Evolutionary conservation across 2,329 filamentous ascomycete genomes (phyloP), one percentile per base, ranked within the genome.

Genomic region (Colletotrichum costaricense): DNA sequence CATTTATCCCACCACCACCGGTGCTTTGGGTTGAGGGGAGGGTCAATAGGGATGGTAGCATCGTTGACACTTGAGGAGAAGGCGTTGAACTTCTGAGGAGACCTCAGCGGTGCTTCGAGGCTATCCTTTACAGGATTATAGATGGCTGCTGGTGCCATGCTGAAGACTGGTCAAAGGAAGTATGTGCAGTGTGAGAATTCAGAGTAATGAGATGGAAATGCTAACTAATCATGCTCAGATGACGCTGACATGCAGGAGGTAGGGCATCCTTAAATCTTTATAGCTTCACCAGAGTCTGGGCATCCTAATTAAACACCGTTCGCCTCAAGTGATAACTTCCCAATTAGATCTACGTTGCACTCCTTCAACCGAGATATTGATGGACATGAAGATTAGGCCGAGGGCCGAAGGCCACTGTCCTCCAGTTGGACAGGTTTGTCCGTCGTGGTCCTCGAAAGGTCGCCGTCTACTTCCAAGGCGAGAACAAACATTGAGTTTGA

Each of bases 1-100:
- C 58, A 72, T 57, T 59, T 58, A 19, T 72, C 65, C 65, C 69
- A 72, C 69, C 69, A 69, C 65, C 65, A 72, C 6, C 59, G 52
- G 3, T 72, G 69, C 9, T 63, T 33, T 12, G 52, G 56, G 52
- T 69, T 72, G 9, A 69, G 30, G 5, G 69, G 69, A 0, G 65
- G 58, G n/a, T 72, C 69, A 14, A 72, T 55, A 11, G 52, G 58
- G 7, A 63, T 59, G 5, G 65, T 28, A 12, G 5, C 26, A 6
- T 42, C 35, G 4, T 57, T 46, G 49, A 33, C 22, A 24, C 28
- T 26, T 24, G 52, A 54, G 5, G 63, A 26, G 19, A 49, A 49
- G 16, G 12, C n/a, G 12, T 60, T 42, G n/a, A 54, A 46, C 19
- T 46, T 58, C 3, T 30, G 14, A 6, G 19, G 58, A 11, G 69